Percentiles rank a stretch among this genome's conserved stretches.
phyloP scores from a whole-genome alignment of 78 protist species.

The Guillardia theta region DNA sequence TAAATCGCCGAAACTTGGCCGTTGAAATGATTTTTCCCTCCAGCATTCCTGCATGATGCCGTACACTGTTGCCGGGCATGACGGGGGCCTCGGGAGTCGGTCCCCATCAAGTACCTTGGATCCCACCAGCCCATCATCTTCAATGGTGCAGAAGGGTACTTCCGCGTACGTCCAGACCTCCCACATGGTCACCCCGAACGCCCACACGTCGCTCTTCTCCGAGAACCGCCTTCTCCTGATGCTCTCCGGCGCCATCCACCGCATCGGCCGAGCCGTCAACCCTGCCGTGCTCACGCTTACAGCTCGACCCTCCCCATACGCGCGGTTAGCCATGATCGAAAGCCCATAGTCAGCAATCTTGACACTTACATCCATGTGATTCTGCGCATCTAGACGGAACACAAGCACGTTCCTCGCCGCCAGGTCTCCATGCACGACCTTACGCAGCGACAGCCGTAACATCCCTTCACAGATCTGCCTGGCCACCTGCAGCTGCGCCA shows the following conservation, averaged over 20 bases:
- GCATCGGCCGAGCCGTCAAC: too few species aligned
- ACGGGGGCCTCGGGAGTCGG: not conserved
- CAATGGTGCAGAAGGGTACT: too few species aligned
- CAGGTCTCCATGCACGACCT: not conserved
- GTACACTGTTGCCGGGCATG: not conserved
- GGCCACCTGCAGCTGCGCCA: too few species aligned
- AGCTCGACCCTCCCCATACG: too few species aligned
- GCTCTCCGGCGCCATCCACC: not conserved
- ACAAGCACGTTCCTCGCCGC: not conserved
- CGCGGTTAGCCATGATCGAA: too few species aligned
- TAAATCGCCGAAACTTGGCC: not conserved
- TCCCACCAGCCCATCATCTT: too few species aligned
- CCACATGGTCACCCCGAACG: conserved; percentile 45
- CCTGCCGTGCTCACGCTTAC: too few species aligned
- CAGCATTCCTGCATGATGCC: not conserved
- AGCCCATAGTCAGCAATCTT: too few species aligned
- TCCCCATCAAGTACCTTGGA: not conserved
- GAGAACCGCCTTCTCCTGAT: not conserved
- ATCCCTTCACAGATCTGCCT: not conserved
- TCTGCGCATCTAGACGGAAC: not conserved
- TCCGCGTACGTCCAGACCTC: not conserved
- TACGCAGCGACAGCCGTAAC: not conserved
- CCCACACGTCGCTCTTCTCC: conserved; percentile 49
- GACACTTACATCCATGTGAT: too few species aligned
- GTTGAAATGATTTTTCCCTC: not conserved